Base-by-base conservation (phyloP, 768 basidiomycete species). In the Tubosaeta sp. region DNA sequence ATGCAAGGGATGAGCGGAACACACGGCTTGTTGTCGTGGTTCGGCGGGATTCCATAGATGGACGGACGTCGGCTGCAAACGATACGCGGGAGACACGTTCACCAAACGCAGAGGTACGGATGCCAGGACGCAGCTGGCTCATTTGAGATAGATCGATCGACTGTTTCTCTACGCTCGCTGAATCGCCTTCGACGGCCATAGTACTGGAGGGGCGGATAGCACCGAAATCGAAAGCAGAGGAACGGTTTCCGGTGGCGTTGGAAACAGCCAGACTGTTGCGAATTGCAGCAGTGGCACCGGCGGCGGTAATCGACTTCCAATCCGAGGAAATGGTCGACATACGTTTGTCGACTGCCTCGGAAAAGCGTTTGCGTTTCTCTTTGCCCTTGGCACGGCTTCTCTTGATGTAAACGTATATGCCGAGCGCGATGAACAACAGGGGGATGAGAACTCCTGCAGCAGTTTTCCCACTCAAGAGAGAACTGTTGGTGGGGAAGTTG, bases 321-420 rank as follows among this genome's bases (percentile, higher is more conserved):
- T 90, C 86, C 18, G 76, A 71, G 6, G 82, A 84, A 57, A 90
- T 87, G 44, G 84, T 87, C 2, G 82, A 85, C 89, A 92, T 90
- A 66, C 89, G 85, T 66, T 81, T 82, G 71, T 92, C 89, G 65
- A 92, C 67, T 10, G 73, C 78, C 63, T 83, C 76, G 35, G 77
- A 81, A 75, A 80, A 92, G 19, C 74, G 74, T 65, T 71, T 76
- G 60, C 79, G 74, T 64, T 85, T 76, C 25, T 77, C 73, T 49
- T 69, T 71, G 44, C 74, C 73, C 54, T 69, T 76, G 27, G 67
- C 59, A 52, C 89, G 81, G 45, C 67, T 78, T 51, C 71, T 68
- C 61, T 68, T 78, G 71, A 91, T 63, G 67, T 81, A 88, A 0
- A 71, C 60, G 11, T 64, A 72, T 31, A 74, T 53, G 36, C 69